Base-by-base conservation (phyloP, 768 basidiomycete genomes). In the Lyophyllum atratum region DNA sequence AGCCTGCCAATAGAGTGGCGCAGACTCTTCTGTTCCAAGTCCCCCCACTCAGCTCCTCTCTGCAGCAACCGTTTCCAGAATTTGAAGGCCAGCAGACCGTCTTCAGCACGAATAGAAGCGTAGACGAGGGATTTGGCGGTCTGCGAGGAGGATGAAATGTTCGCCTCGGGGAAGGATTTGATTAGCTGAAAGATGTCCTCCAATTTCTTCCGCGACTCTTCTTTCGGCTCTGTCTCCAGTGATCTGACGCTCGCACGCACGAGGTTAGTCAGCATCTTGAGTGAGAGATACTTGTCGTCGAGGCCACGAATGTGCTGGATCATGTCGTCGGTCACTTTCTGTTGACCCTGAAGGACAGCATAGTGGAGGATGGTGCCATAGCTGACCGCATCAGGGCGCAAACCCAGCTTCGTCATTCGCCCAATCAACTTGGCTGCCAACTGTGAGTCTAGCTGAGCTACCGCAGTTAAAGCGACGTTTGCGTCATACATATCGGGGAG, bases 341-440 rank as follows among this genome's bases (percentile, higher is more conserved):
- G 56, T 52, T 87, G 77, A 25, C 73, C 71, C 46, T 79, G 75
- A 21, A 69, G 59, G 31, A 81, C 68, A 10, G 89, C 86, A 55
- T 77, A 74, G 58, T 87, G 85, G 56, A 90, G 70, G 42, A 87
- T 78, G 0, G 86, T 87, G 28, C 84, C 85, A 68, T 80, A 84
- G 42, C 83, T 80, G 33, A 84, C 76, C 21, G 69, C 70, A 64
- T 85, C 81, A 0, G 86, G 86, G 37, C 62, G 64, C 26, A 87
- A 58, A 17, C 85, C 83, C 24, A 64, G 62, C 15, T 69, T 61
- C 1, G 72, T 61, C 84, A 90, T 87, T 29, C 75, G 74, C 53
- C 74, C 64, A n/a, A 90, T 66, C 63, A 85, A 72, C 17, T 58
- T 62, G 21, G 71, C 72, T 1, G 84, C 89, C 15, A 63, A 63